phyloP scores from a whole-genome alignment of 2,329 filamentous ascomycete genomes.

The Scolecobasidium constrictum region DNA sequence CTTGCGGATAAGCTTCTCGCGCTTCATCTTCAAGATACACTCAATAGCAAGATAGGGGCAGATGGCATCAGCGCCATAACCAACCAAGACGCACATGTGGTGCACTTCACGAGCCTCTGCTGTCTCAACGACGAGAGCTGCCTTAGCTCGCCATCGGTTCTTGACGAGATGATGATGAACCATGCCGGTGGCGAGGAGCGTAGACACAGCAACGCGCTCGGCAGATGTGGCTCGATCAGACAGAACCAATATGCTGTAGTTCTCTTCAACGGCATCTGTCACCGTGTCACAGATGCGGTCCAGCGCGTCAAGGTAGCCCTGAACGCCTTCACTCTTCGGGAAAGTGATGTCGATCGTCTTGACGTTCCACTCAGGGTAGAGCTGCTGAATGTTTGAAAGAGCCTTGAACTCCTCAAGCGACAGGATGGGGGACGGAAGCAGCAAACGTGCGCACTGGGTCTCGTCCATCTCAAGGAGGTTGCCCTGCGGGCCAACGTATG shows the following conservation, averaged over 20 bases:
- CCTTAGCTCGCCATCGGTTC: slow-evolving; percentile 90
- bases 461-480: slow-evolving; percentile 91
- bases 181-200: slow-evolving; percentile 80
- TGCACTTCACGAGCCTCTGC: slow-evolving; percentile 94
- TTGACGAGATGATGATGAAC: slow-evolving; percentile 91
- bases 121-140: slow-evolving; percentile 79
- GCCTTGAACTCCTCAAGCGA: slow-evolving; percentile 87
- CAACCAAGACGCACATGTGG: slow-evolving; percentile 96
- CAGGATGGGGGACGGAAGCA: slow-evolving; percentile 79
- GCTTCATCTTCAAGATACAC: slow-evolving; percentile 93
- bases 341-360: slow-evolving; percentile 90
- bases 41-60: slow-evolving; percentile 94
- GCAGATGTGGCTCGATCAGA: slow-evolving; percentile 79
- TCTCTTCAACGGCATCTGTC: slow-evolving; percentile 71
- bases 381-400: slow-evolving; percentile 61
- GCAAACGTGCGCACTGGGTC: slow-evolving; percentile 74
- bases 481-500: slow-evolving; percentile 91
- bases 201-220: slow-evolving; percentile 75
- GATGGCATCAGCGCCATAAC: slow-evolving; percentile 88
- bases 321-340: slow-evolving; percentile 69
- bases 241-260: slow-evolving; percentile 76
- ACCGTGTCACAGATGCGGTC: slow-evolving; percentile 81
- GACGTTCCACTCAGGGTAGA: slow-evolving; percentile 75
- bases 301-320: slow-evolving; percentile 77
- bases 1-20: slow-evolving; percentile 86